Base-by-base conservation (phyloP, 2,329 filamentous ascomycete genomes). In the Fusarium pseudonygamai region DNA sequence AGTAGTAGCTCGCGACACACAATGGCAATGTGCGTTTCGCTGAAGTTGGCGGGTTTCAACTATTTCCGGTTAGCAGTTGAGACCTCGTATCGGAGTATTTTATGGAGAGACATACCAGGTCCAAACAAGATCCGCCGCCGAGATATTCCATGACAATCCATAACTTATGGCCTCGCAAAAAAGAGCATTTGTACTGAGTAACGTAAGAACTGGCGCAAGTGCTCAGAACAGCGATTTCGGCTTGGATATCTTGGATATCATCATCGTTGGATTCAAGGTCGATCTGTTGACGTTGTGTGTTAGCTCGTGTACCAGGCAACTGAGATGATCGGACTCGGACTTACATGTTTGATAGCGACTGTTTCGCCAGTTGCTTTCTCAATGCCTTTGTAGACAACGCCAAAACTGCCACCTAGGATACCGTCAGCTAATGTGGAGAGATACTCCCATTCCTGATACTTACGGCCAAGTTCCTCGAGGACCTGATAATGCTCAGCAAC, bases 81-180 rank as follows among this genome's bases (percentile, higher is more conserved):
- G 43, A 26, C 26, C 26, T 77, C 59, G 62, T 30, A 10, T 37
- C 37, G 55, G 12, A 22, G n/a, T n/a, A 42, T 43, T 47, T 39
- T 30, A 26, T 46, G 39, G 20, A 55, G 32, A 60, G 42, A 62
- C 87, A 78, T 89, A 97, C 93, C 86, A 99, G 83, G 82, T 99
- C 96, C 74, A 98, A 87, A 81, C 96, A 98, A 24, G 96, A 98
- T 45, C 96, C 96, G 72, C 96, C 96, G 11, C 96, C 96, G 16
- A 99, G 86, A 80, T 93, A 99, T 83, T 99, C 96, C 96, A 99
- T 99, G 66, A 98, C 94, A 80, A 99, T 99, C 96, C 96, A 99
- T 86, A 99, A 86, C 84, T 98, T 99, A 81, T 95, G 93, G 32
- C 96, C 96, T 76, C 94, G 91, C n/a, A 98, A 89, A 82, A 98